These are phyloP conservation scores for Venturia aucupariae DNA, from an alignment of 2,329 filamentous ascomycete genomes.

Conservation along the genomic window DNA sequence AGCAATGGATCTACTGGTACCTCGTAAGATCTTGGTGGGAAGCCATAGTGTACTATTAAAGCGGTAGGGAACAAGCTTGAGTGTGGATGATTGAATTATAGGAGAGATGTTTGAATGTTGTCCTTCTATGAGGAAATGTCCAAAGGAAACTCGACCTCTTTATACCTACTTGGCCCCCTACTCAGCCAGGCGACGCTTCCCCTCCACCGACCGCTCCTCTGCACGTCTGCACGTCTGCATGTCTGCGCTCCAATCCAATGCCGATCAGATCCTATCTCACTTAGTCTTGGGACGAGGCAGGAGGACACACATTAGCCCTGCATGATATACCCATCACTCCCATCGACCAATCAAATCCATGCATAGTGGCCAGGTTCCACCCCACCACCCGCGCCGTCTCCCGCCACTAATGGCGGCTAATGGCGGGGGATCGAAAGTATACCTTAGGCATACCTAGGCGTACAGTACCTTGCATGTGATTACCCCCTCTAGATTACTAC, in stretches of 20 bases:
- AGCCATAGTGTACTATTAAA: constrained; percentile 16
- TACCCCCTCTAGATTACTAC: too few relatives aligned
- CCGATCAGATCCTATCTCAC: constrained; percentile 1
- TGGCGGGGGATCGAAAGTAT: too few relatives aligned
- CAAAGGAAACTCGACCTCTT: background rate
- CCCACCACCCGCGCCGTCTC: background rate
- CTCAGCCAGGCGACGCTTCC: background rate
- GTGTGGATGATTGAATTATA: background rate
- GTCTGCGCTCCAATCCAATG: background rate
- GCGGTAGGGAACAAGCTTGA: background rate
- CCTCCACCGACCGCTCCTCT: constrained; percentile 7
- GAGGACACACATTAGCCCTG: constrained; percentile 10
- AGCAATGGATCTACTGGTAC: constrained; percentile 5
- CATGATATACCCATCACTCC: background rate
- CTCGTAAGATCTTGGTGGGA: constrained; percentile 21
- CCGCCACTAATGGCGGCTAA: constrained; percentile 4
- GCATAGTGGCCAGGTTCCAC: background rate
- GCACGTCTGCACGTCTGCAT: constrained; percentile 4
- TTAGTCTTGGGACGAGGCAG: constrained; percentile 1
- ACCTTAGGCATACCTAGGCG: too few relatives aligned
- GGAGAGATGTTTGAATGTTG: background rate
- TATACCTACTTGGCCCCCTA: background rate
- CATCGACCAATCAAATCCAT: background rate
- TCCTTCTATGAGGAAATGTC: background rate
- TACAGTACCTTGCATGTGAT: too few relatives aligned